phyloP scores from a whole-genome alignment of 805 yeast species.

The Starmera dryadoides region DNA sequence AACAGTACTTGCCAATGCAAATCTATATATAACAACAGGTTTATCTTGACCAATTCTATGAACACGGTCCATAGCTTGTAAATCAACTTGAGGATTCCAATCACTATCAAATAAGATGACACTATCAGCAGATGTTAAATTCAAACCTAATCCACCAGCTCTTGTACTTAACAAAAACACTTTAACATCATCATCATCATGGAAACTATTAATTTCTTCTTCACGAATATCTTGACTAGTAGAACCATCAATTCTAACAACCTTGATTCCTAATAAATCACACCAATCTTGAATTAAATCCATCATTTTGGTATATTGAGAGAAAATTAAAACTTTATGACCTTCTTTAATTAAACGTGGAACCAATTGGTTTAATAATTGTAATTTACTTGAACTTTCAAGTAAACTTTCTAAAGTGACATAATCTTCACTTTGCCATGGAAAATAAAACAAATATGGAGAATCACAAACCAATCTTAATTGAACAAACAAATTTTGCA shows the following conservation, averaged over 20 bases:
- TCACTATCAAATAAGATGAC: constrained; percentile 89
- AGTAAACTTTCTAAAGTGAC: constrained; percentile 33
- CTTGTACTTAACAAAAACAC: constrained; percentile 81
- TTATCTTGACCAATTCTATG: constrained; percentile 87
- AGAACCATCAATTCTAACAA: constrained; percentile 72
- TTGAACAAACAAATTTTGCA: constrained; percentile 76
- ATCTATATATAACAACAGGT: constrained; percentile 77
- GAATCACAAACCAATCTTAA: constrained; percentile 79
- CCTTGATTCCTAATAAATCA: constrained; percentile 33
- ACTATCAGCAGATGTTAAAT: constrained; percentile 80
- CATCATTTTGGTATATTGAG: constrained; percentile 81
- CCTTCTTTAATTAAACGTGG: constrained; percentile 36
- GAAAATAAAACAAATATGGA: constrained; percentile 77
- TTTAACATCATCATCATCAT: constrained; percentile 24
- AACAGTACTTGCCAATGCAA: constrained; percentile 70
- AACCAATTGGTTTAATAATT: constrained; percentile 57
- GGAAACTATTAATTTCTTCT: constrained; percentile 46
- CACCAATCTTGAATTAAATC: constrained; percentile 78
- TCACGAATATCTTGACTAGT: constrained; percentile 61
- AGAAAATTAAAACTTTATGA: constrained; percentile 75
- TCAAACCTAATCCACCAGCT: constrained; percentile 93
- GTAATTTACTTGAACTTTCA: constrained; percentile 66
- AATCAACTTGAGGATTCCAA: constrained; percentile 96
- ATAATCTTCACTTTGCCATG: constrained; percentile 46
- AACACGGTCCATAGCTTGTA: constrained; percentile 94